phyloP scores from a whole-genome alignment of 2,329 filamentous ascomycete genomes.

The Juglanconis oblonga region DNA sequence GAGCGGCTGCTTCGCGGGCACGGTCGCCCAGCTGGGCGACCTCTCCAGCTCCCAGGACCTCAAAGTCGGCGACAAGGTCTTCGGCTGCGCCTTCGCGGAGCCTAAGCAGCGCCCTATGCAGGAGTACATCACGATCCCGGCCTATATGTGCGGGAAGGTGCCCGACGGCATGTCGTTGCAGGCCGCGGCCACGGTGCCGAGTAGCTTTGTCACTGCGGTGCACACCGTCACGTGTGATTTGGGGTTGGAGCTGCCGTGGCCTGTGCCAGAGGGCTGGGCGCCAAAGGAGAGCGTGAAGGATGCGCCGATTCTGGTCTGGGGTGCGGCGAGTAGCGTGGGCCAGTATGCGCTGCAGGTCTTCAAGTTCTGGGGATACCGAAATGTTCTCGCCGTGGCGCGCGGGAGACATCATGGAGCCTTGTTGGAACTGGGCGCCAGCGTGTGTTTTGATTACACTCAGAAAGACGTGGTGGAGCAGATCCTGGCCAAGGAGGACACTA shows the following conservation, averaged over 20 bases:
- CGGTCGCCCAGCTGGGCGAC: constrained; percentile 48
- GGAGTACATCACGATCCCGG: constrained; percentile 50
- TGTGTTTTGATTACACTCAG: constrained; percentile 46
- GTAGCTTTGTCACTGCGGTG: constrained; percentile 59
- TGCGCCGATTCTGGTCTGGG: constrained; percentile 47
- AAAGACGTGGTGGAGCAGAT: constrained; percentile 34
- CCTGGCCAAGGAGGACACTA: constrained; percentile 24
- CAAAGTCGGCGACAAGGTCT: constrained; percentile 52
- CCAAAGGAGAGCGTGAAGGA: constrained; percentile 29
- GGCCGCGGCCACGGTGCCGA: constrained; percentile 51
- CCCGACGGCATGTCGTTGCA: constrained; percentile 38
- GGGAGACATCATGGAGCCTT: constrained; percentile 42
- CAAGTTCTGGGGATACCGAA: constrained; percentile 48
- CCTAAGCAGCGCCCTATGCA: constrained; percentile 52
- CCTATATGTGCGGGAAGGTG: constrained; percentile 46
- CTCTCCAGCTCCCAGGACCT: constrained; percentile 33
- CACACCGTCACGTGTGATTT: constrained; percentile 51
- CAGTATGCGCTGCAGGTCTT: constrained; percentile 49
- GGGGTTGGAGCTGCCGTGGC: constrained; percentile 54
- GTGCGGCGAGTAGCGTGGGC: constrained; percentile 51
- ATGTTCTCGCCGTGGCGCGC: constrained; percentile 48
- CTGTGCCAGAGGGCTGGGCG: constrained; percentile 41
- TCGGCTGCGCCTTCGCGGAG: constrained; percentile 50
- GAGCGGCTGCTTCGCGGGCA: constrained; percentile 51
- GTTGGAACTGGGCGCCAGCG: constrained; percentile 40